These are phyloP conservation scores for Jacaranda mimosifolia DNA, from an alignment of 257 asterid genomes.

Conservation along the genomic window DNA sequence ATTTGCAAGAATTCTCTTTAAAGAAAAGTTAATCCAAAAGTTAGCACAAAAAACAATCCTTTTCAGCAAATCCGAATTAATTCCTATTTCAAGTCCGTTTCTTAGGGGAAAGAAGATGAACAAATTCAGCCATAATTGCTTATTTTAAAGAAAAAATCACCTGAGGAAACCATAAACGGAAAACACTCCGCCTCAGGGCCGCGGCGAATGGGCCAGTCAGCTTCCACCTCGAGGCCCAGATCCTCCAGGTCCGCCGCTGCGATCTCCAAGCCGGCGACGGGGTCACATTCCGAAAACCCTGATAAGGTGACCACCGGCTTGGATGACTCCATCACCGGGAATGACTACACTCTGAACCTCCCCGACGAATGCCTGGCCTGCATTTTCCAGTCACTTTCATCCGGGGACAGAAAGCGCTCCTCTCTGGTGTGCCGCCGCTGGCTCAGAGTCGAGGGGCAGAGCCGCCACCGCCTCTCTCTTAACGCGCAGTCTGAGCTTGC, in stretches of 20 bases:
- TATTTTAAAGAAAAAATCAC: slow-evolving; percentile 13
- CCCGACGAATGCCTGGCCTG: slow-evolving; percentile 86
- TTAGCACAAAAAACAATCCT: slow-evolving; percentile 27
- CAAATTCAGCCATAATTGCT: slow-evolving; percentile 8
- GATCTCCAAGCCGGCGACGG: slow-evolving; percentile 25
- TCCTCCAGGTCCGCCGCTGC: slow-evolving; percentile 42
- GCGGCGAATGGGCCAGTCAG: slow-evolving; percentile 74
- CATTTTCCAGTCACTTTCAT: slow-evolving; percentile 68
- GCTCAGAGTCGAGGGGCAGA: slow-evolving; percentile 84
- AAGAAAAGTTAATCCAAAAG: slow-evolving; percentile 29
- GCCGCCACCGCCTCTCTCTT: slow-evolving; percentile 87
- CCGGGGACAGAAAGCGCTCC: slow-evolving; percentile 77
- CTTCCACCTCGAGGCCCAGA: slow-evolving; percentile 54
- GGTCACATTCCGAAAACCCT: slow-evolving; percentile 23
- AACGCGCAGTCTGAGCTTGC: slow-evolving; percentile 69
- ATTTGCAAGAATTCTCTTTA: slow-evolving; percentile 14
- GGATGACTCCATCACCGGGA: slow-evolving; percentile 18
- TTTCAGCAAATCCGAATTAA: slow-evolving; percentile 32
- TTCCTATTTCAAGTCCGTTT: slow-evolving; percentile 44
- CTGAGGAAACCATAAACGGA: not conserved
- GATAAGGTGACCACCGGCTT: slow-evolving; percentile 28
- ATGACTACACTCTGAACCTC: slow-evolving; percentile 55
- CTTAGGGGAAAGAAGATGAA: not conserved
- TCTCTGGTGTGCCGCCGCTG: slow-evolving; percentile 88
- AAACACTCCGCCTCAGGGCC: slow-evolving; percentile 25